phyloP scores from a whole-genome alignment of 192 early-diverging fungal species.

The Coemansia sp. region DNA sequence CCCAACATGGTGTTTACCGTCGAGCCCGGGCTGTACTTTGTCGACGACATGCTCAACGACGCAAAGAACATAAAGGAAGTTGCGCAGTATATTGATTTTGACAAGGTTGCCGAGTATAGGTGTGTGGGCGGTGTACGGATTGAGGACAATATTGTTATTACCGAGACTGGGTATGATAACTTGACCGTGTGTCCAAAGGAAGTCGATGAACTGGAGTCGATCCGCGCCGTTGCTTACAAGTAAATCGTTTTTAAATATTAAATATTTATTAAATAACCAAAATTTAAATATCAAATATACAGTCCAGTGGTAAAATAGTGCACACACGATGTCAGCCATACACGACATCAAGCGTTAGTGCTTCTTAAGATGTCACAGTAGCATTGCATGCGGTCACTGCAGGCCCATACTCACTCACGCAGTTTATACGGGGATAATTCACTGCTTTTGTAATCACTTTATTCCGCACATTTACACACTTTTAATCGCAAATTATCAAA shows the following conservation, averaged over 20 bases:
- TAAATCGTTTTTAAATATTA: background rate
- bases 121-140: constrained; percentile 91
- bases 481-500: constrained; percentile 8
- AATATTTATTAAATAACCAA: too few species aligned
- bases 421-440: background rate
- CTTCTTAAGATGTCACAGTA: too few species aligned
- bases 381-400: background rate
- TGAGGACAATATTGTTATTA: constrained; percentile 87
- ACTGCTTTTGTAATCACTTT: background rate
- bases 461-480: background rate
- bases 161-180: constrained; percentile 73
- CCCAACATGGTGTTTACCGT: constrained; percentile 88
- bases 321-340: too few species aligned
- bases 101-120: constrained; percentile 65
- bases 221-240: constrained; percentile 27
- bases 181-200: constrained; percentile 83
- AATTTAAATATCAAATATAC: too few species aligned
- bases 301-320: too few species aligned
- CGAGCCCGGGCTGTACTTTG: constrained; percentile 94
- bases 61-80: constrained; percentile 60
- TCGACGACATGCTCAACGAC: constrained; percentile 70
- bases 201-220: constrained; percentile 68
- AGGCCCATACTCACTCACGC: background rate
- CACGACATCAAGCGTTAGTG: too few species aligned
- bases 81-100: constrained; percentile 66